phyloP scores from a whole-genome alignment of 495 filamentous ascomycete species.

The Penicillium alfredii region DNA sequence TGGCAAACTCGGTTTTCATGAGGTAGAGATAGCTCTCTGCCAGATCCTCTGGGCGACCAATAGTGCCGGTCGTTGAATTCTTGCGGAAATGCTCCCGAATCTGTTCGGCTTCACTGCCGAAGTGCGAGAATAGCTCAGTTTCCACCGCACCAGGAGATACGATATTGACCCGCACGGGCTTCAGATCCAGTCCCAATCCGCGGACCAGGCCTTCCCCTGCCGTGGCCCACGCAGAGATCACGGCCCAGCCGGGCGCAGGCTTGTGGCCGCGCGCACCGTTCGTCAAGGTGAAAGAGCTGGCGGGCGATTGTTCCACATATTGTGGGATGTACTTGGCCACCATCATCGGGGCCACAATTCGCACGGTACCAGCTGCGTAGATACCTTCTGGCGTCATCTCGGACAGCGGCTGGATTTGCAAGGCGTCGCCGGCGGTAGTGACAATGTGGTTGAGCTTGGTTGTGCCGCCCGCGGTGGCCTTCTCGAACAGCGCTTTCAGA shows the following conservation, averaged over 20 bases:
- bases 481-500: constrained; percentile 43
- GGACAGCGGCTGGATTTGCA: constrained; percentile 26
- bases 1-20: not conserved
- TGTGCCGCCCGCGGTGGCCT: constrained; percentile 13
- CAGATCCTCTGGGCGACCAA: not conserved
- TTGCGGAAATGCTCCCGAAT: not conserved
- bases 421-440: constrained; percentile 50
- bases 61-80: not conserved
- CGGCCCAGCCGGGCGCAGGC: constrained; percentile 45
- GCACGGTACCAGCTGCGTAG: constrained; percentile 41
- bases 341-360: constrained; percentile 46
- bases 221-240: constrained; percentile 41
- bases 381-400: constrained; percentile 40
- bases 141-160: constrained; percentile 52
- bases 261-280: constrained; percentile 45
- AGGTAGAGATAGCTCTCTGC: not conserved
- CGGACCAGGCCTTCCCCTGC: constrained; percentile 41
- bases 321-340: constrained; percentile 45
- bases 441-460: constrained; percentile 53
- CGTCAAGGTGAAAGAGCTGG: constrained; percentile 49
- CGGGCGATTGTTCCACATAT: constrained; percentile 37
- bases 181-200: constrained; percentile 54
- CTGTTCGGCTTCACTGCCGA: not conserved
- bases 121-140: constrained; percentile 31
- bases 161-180: constrained; percentile 57